Conservation (phyloP, 108 stramenopile genomes). For the Cyclotella baltica region DNA sequence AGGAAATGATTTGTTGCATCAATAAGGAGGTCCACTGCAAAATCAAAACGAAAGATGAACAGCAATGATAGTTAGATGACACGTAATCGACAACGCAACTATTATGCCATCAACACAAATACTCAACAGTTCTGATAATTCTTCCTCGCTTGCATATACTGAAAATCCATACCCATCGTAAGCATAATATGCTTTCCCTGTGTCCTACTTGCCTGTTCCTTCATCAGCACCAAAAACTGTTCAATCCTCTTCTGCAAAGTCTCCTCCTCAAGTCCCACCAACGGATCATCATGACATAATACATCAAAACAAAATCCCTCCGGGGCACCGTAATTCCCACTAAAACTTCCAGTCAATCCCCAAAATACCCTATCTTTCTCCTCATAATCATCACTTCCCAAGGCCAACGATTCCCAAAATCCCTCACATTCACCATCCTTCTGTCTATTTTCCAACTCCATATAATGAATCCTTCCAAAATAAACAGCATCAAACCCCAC, state of each 20-base stretch:
- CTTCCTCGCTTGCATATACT: conserved; percentile 54
- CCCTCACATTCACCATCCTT: conserved; percentile 75
- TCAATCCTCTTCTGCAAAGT: conserved; percentile 47
- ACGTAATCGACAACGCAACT: too few relatives aligned
- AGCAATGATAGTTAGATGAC: not conserved
- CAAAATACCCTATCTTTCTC: conserved; percentile 74
- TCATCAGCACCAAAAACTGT: conserved; percentile 63
- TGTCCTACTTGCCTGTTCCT: conserved; percentile 73
- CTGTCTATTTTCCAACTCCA: conserved; percentile 85
- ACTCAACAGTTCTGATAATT: conserved; percentile 59
- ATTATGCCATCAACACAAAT: not conserved
- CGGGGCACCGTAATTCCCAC: conserved; percentile 85
- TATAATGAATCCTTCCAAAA: conserved; percentile 96
- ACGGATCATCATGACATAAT: conserved; percentile 56
- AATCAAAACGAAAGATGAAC: not conserved
- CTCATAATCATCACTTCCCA: too few relatives aligned
- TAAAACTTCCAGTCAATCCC: conserved; percentile 84
- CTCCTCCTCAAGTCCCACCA: conserved; percentile 61
- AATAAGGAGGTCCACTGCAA: conserved; percentile 61
- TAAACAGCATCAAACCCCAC: conserved; percentile 94
- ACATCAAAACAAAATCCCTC: conserved; percentile 85
- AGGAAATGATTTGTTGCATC: conserved; percentile 40
- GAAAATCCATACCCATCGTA: conserved; percentile 89
- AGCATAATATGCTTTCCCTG: conserved; percentile 87
- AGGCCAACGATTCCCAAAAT: conserved; percentile 77